Evolutionary conservation across 129 eudicot species (phyloP), one percentile per base, ranked within the genome.

Genomic region (Flaveria ramosissima): DNA sequence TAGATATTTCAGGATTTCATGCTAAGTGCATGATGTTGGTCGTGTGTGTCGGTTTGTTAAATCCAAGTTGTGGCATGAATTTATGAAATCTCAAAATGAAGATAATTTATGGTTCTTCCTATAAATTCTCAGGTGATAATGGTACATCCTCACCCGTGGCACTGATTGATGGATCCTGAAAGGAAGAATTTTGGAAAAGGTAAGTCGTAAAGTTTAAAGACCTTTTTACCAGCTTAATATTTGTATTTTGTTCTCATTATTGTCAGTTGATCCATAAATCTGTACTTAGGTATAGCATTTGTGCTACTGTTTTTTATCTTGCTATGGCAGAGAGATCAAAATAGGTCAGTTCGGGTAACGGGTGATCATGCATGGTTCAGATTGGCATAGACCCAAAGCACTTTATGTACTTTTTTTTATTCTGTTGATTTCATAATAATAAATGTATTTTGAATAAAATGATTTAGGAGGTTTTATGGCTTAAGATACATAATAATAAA

Each of bases 181-280:
- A 79, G 79, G 86, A 90, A 84, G 76, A 90, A 85, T 81, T 93
- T 90, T 85, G 98, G 98, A 80, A 93, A 87, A 88, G 98, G 98
- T 93, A 82, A 78, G 81, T 26, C 42, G 13, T 69, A 10, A 68
- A 77, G 68, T 53, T 23, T 43, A 17, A 52, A 14, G 11, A 2
- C 30, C 55, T 52, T 77, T 67, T 41, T 41, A 41, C 55, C 51
- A 13, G 19, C 76, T 72, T 72, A 9, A 53, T 43, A 23, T 53
- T 30, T n/a, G 48, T 30, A 6, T 6, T 14, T 62, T 62, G 30
- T 27, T 23, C 23, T 36, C 45, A 15, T 27, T 39, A 48, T 39
- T 41, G 26, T 36, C 41, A 39, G 10, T 48, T 21, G 55, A 71
- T 27, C 46, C 46, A 14, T 7, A 26, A 70, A 53, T 70, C 23